Base-by-base conservation (phyloP, 768 basidiomycete genomes). In the Russula emetica region DNA sequence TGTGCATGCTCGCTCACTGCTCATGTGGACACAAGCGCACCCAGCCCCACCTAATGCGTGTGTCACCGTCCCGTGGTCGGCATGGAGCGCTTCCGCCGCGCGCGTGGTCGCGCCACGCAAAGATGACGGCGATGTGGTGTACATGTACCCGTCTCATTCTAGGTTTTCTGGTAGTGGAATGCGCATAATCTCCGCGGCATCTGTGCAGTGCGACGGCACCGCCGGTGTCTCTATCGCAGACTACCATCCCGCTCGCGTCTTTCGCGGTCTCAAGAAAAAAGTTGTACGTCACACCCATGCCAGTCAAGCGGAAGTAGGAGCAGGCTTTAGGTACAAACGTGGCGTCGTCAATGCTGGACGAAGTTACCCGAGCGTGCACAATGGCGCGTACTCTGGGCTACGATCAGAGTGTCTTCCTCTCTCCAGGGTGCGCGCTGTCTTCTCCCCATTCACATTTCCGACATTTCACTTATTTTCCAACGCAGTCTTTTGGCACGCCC, bases 1-100 rank as follows among this genome's bases (percentile, higher is more conserved):
- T 10, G 55, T 51, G 16, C 28, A 38, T 0, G 61, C 49, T 14
- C 36, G 22, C 38, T n/a, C 55, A 22, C 38, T 62, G 38, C 61
- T 62, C 49, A 22, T 8, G n/a, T 62, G 61, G 55, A 52, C 40
- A 10, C 34, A 40, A 28, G 13, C 10, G 26, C 61, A 62, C 38
- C 61, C 61, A 1, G 55, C 61, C 18, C 61, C 61, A 36, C 49
- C 50, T 6, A 45, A 58, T 47, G 40, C 56, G 18, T 58, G 62
- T 38, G 62, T 58, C 18, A 30, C 51, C 30, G 38, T 63, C 20
- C 62, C 55, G 11, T 58, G 62, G 55, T 56, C 55, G 7, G 30
- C 18, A 10, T 63, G 55, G 62, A 30, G 40, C 49, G 30, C 30
- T 32, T 40, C 49, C 5, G 62, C 49, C 22, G 49, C 55, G 11